phyloP scores from a whole-genome alignment of 371 early-diverging fungal genomes.

The Mucor irregularis region DNA sequence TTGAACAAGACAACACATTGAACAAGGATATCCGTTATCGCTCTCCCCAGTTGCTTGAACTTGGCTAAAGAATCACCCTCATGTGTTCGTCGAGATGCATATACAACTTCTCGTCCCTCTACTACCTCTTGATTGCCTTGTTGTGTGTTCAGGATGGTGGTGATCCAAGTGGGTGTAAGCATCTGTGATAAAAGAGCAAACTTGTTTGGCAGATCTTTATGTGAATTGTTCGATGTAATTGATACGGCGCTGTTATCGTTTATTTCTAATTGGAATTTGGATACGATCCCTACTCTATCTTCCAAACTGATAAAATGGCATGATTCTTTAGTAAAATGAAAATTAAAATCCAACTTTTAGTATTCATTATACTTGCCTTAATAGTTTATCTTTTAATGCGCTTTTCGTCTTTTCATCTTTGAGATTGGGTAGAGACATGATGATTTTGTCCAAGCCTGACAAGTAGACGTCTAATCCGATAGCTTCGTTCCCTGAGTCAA shows the following conservation, averaged over 20 bases:
- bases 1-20: constrained; percentile 57
- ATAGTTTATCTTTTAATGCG: constrained; percentile 7
- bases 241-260: no score
- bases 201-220: no score
- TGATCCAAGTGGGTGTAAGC: no score
- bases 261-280: not conserved
- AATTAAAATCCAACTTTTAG: not conserved
- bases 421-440: constrained; percentile 55
- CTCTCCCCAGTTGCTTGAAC: constrained; percentile 33
- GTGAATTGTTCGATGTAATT: no score
- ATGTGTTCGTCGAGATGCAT: no score
- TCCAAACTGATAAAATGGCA: constrained; percentile 27
- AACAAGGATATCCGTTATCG: constrained; percentile 50
- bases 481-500: constrained; percentile 49
- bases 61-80: constrained; percentile 24
- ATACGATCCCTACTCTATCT: constrained; percentile 24
- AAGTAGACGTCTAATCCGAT: constrained; percentile 55
- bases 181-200: no score
- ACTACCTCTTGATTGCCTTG: no score
- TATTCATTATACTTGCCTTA: not conserved
- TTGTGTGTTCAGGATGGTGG: no score
- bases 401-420: constrained; percentile 31
- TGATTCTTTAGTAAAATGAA: no score
- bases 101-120: no score
- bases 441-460: constrained; percentile 49